Conservation (phyloP, 768 basidiomycete genomes). For the Chiua virens region DNA sequence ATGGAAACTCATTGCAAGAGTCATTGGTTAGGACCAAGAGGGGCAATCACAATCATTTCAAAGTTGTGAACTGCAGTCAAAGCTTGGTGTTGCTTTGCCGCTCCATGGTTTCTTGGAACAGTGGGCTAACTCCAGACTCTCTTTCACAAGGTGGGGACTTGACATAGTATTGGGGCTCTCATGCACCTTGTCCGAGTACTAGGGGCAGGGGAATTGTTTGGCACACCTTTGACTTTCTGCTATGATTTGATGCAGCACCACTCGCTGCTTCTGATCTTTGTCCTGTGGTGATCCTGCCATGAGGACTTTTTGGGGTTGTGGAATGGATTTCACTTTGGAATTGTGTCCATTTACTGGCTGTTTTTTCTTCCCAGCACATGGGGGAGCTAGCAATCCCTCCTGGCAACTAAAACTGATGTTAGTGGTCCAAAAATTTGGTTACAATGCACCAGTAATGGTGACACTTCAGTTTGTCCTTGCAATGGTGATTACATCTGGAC, state of each 20-base stretch:
- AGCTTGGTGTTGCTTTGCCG: conserved; percentile 38
- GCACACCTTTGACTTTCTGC: conserved; percentile 21
- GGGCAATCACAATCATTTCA: conserved; percentile 24
- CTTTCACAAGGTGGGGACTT: no score
- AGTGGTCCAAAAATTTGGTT: conserved; percentile 6
- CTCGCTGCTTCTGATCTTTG: conserved; percentile 1
- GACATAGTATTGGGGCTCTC: conserved; percentile 44
- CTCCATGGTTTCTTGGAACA: conserved; percentile 2
- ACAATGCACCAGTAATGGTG: conserved; percentile 64
- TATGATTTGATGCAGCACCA: not conserved
- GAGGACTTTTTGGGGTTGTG: not conserved
- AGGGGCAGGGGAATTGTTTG: conserved; percentile 35
- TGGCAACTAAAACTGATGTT: conserved; percentile 55
- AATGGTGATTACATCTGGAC: conserved; percentile 72
- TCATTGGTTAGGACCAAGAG: conserved; percentile 20
- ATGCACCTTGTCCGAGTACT: conserved; percentile 45
- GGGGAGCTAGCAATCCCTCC: no score
- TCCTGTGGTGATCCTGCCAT: not conserved
- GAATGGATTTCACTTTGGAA: conserved; percentile 1
- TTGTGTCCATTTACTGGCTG: no score
- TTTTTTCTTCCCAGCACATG: no score
- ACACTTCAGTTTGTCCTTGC: conserved; percentile 75
- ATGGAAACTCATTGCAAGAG: conserved; percentile 37
- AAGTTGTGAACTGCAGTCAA: conserved; percentile 49
- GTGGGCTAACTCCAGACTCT: no score